A percentile compares a stretch with the other conserved stretches of the same genome.
phyloP scores from a whole-genome alignment of 257 asterid genomes.

The Capsicum baccatum region DNA sequence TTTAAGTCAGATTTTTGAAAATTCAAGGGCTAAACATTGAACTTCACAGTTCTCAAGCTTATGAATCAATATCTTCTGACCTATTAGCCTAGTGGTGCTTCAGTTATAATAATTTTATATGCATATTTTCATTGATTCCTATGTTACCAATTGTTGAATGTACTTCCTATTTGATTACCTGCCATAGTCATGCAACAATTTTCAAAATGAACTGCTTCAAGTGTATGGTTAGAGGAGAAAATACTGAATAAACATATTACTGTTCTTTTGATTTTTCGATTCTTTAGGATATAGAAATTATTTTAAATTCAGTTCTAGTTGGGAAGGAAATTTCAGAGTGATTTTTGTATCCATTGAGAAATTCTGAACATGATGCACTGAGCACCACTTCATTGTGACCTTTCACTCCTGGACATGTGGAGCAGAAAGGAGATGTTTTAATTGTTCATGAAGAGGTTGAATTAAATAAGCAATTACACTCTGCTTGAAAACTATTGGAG shows the following conservation, averaged over 20 bases:
- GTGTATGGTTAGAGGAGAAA: background rate
- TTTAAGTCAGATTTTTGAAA: background rate
- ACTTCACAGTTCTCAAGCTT: background rate
- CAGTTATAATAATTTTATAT: background rate
- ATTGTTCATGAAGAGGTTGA: background rate
- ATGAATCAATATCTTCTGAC: background rate
- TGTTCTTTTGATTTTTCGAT: background rate
- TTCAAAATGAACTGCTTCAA: background rate
- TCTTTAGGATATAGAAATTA: background rate
- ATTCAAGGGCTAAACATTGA: constrained; percentile 17
- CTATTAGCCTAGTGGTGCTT: constrained; percentile 5
- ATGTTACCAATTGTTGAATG: background rate
- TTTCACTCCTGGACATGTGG: background rate
- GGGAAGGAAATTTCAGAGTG: background rate
- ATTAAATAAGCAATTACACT: background rate
- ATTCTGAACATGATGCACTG: background rate
- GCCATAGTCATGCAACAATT: background rate
- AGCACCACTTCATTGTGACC: background rate
- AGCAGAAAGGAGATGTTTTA: background rate
- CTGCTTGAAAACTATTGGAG: background rate
- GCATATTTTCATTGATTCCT: background rate
- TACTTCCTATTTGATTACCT: background rate
- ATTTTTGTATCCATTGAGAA: background rate
- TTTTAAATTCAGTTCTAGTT: background rate
- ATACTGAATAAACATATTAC: background rate